Percentiles rank a stretch among this genome's conserved stretches.
Conservation (phyloP, 2,329 filamentous ascomycete species). For the Clarireedia sp. region DNA sequence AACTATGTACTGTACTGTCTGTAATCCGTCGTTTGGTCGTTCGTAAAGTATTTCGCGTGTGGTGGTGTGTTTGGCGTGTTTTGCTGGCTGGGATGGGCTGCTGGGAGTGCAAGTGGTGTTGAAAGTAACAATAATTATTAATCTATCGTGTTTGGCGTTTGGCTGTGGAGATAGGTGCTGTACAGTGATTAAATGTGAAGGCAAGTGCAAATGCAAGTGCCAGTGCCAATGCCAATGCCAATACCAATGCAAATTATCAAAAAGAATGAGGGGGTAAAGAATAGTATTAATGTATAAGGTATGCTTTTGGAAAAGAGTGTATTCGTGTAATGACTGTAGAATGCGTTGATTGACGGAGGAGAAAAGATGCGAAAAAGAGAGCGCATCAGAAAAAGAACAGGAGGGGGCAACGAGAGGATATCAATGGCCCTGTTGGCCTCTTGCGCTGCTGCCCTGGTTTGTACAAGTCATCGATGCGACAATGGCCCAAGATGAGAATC, state of each 20-base stretch:
- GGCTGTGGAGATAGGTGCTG: too few species aligned
- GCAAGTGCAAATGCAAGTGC: background rate
- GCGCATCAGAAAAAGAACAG: slow-evolving; percentile 6
- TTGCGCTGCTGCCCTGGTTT: background rate
- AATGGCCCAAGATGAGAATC: background rate
- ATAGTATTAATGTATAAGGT: background rate
- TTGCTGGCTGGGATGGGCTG: too few species aligned
- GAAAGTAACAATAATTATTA: too few species aligned
- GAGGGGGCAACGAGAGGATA: slow-evolving; percentile 9
- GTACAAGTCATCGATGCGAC: slow-evolving; percentile 10
- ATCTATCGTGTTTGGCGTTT: too few species aligned
- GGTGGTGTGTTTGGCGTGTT: too few species aligned
- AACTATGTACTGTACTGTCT: too few species aligned
- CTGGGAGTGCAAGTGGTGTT: too few species aligned
- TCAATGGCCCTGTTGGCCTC: background rate
- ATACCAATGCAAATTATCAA: background rate
- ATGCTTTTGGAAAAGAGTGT: background rate
- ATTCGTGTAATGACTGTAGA: background rate
- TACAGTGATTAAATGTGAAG: too few species aligned
- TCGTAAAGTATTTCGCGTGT: too few species aligned
- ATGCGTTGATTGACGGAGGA: background rate
- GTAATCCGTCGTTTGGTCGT: too few species aligned
- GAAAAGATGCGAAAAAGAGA: background rate
- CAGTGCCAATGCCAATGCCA: too few species aligned
- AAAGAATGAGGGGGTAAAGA: background rate